Percentiles rank a stretch among this genome's conserved stretches.
Conservation (phyloP, 495 filamentous ascomycete species). For the Aspergillus baeticus region DNA sequence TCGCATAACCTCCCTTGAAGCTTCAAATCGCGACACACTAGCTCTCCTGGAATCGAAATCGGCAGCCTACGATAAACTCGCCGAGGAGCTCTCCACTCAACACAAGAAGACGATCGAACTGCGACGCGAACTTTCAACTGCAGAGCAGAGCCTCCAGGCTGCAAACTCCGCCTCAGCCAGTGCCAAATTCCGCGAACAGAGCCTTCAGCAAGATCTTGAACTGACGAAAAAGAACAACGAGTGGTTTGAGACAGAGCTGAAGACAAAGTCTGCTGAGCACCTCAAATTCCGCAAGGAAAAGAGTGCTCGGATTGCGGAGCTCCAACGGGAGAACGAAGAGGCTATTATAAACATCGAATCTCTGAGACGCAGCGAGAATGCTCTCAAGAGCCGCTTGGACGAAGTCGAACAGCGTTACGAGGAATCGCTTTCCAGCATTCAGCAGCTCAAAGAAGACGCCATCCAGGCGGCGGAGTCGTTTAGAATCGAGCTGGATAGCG, state of each 20-base stretch:
- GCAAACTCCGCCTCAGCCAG: slow-evolving; percentile 73
- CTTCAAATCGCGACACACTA: slow-evolving; percentile 85
- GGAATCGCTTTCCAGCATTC: slow-evolving; percentile 74
- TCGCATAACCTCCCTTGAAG: slow-evolving; percentile 81
- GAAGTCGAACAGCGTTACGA: slow-evolving; percentile 85
- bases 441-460: slow-evolving; percentile 79
- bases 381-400: slow-evolving; percentile 74
- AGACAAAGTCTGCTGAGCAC: slow-evolving; percentile 80
- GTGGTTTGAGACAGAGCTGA: slow-evolving; percentile 86
- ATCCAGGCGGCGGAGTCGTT: slow-evolving; percentile 77
- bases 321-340: slow-evolving; percentile 88
- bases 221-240: slow-evolving; percentile 84
- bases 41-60: slow-evolving; percentile 87
- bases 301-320: slow-evolving; percentile 75
- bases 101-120: slow-evolving; percentile 85
- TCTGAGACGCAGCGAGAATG: slow-evolving; percentile 73
- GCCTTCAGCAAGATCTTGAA: slow-evolving; percentile 83
- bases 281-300: slow-evolving; percentile 95
- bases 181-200: slow-evolving; percentile 84
- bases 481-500: slow-evolving; percentile 75
- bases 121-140: slow-evolving; percentile 70
- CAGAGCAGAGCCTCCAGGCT: slow-evolving; percentile 79
- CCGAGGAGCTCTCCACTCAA: slow-evolving; percentile 79
- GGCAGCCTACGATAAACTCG: slow-evolving; percentile 77
- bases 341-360: slow-evolving; percentile 70